Conservation (phyloP, 2,329 filamentous ascomycete genomes). For the Chrysoporthe deuterocubensis region DNA sequence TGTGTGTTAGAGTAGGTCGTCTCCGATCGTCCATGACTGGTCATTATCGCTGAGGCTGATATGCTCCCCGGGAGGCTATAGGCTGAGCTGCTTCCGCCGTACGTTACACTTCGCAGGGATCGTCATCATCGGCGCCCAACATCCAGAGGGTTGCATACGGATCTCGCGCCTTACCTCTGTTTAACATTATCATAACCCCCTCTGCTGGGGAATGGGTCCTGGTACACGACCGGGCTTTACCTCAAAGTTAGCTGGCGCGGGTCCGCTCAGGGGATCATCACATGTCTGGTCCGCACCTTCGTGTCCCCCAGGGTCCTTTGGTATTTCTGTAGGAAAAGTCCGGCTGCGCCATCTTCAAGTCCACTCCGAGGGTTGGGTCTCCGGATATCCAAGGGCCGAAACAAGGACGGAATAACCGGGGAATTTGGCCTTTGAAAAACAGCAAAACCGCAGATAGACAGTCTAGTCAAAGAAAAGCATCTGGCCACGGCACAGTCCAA, state of each 20-base stretch:
- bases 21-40: slow-evolving; percentile 40
- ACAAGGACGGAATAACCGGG: slow-evolving; percentile 25
- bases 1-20: slow-evolving; percentile 44
- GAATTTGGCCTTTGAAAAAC: slow-evolving; percentile 26
- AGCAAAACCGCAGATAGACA: slow-evolving; percentile 19
- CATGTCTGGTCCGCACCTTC: slow-evolving; percentile 50
- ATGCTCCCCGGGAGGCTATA: slow-evolving; percentile 38
- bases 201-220: slow-evolving; percentile 38
- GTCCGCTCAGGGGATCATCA: slow-evolving; percentile 23
- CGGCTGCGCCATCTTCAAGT: slow-evolving; percentile 49
- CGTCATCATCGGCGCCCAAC: slow-evolving; percentile 33
- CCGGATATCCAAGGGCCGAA: slow-evolving; percentile 39
- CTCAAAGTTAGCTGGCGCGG: slow-evolving; percentile 24
- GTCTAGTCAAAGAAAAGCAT: slow-evolving; percentile 23
- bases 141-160: slow-evolving; percentile 20
- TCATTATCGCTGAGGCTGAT: slow-evolving; percentile 38
- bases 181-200: slow-evolving; percentile 41
- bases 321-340: slow-evolving; percentile 53
- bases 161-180: slow-evolving; percentile 43
- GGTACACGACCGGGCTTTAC: slow-evolving; percentile 40
- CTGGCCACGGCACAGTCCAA: slow-evolving; percentile 11
- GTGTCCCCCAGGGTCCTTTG: slow-evolving; percentile 30
- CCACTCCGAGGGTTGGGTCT: slow-evolving; percentile 19
- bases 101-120: slow-evolving; percentile 47
- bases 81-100: slow-evolving; percentile 41